Percentiles rank a stretch among this genome's conserved stretches.
These are phyloP conservation scores for Blastomyces emzantsi DNA, from an alignment of 2,329 filamentous ascomycete genomes.

Conservation along the genomic window DNA sequence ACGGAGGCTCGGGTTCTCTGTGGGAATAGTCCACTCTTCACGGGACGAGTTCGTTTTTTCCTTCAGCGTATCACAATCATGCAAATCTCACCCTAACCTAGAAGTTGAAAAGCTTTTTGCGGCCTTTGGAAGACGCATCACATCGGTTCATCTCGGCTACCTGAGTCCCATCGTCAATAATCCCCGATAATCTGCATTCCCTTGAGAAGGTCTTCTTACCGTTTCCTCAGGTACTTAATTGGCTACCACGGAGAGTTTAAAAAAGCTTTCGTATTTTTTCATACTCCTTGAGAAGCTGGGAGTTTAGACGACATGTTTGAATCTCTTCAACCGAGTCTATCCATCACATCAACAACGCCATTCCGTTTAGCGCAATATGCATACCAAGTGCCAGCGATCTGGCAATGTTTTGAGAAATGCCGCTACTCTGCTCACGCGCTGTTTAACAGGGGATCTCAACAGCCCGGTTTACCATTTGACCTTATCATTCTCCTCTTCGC, in stretches of 20 bases:
- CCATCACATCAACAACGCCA: neutral
- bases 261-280: neutral
- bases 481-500: neutral
- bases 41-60: neutral
- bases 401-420: neutral
- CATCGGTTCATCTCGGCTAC: neutral
- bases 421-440: neutral
- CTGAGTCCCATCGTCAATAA: neutral
- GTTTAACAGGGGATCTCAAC: neutral
- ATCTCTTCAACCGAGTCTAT: neutral
- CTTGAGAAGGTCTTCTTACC: neutral
- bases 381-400: neutral
- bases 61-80: neutral
- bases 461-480: neutral
- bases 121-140: constrained; percentile 3
- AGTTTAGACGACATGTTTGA: neutral
- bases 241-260: neutral
- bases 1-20: neutral
- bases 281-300: neutral
- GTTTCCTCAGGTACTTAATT: neutral
- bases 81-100: constrained; percentile 5
- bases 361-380: neutral
- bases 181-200: neutral
- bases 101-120: neutral
- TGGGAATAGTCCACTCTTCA: neutral